A percentile compares a stretch with the other conserved stretches of the same genome.
phyloP scores from a whole-genome alignment of 352 stramenopile genomes.

The Phytophthora idaei region DNA sequence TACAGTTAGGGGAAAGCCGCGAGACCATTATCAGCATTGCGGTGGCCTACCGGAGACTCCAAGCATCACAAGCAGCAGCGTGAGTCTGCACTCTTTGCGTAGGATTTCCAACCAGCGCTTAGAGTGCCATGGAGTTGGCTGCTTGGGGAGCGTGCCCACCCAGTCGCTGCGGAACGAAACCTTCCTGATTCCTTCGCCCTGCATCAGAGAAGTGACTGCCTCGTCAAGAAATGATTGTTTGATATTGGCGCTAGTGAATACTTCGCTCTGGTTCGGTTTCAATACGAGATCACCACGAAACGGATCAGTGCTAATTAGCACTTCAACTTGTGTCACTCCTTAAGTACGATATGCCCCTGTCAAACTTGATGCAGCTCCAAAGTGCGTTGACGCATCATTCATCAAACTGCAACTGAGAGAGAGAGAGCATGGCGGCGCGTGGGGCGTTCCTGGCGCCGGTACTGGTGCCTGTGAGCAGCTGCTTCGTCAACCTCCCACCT shows the following conservation, averaged over 20 bases:
- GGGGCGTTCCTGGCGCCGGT: slow-evolving; percentile 69
- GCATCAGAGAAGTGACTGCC: neutral
- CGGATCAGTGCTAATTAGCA: neutral
- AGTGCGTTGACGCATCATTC: slow-evolving; percentile 37
- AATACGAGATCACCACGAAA: neutral
- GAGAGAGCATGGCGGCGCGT: slow-evolving; percentile 35
- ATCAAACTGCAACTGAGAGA: slow-evolving; percentile 13
- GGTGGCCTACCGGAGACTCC: slow-evolving; percentile 49
- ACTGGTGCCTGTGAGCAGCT: slow-evolving; percentile 66
- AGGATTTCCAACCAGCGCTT: slow-evolving; percentile 40
- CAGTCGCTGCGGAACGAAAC: slow-evolving; percentile 40
- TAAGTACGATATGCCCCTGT: slow-evolving; percentile 29
- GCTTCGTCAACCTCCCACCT: slow-evolving; percentile 75
- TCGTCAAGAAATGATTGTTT: neutral
- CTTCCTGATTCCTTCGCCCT: slow-evolving; percentile 7
- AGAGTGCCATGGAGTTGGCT: slow-evolving; percentile 37
- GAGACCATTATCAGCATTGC: neutral
- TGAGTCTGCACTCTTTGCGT: slow-evolving; percentile 58
- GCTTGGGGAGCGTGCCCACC: slow-evolving; percentile 46
- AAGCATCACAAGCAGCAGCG: slow-evolving; percentile 56
- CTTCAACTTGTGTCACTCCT: slow-evolving; percentile 21
- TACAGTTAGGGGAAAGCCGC: neutral
- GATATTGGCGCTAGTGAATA: neutral
- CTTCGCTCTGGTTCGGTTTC: neutral
- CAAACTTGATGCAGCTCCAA: slow-evolving; percentile 16